phyloP scores from a whole-genome alignment of 495 filamentous ascomycete species.

The Hypoxylon fragiforme region DNA sequence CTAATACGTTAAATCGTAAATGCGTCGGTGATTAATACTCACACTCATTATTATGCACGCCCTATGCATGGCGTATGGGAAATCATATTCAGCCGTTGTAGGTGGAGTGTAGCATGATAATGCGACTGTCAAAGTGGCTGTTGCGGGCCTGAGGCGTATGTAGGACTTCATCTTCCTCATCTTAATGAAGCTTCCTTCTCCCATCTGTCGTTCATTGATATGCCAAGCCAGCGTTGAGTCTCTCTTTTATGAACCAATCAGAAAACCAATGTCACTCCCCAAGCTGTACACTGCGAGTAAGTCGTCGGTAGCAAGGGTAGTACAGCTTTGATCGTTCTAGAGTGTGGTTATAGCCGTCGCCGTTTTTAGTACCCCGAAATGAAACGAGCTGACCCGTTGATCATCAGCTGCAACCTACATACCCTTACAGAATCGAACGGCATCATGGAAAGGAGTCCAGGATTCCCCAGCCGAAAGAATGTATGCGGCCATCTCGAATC shows the following conservation, averaged over 20 bases:
- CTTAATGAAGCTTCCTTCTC: neutral
- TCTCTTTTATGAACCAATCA: slow-evolving; percentile 5
- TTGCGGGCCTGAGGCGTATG: too few relatives aligned
- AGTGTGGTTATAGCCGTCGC: neutral
- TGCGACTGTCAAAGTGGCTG: too few relatives aligned
- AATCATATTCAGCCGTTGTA: too few relatives aligned
- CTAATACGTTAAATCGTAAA: too few relatives aligned
- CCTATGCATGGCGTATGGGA: slow-evolving; percentile 12
- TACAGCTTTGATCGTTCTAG: slow-evolving; percentile 6
- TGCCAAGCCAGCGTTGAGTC: neutral
- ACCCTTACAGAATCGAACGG: too few relatives aligned
- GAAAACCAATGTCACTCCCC: neutral
- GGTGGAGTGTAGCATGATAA: too few relatives aligned
- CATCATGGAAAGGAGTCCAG: neutral
- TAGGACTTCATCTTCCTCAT: too few relatives aligned
- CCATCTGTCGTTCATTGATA: neutral
- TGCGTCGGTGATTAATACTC: slow-evolving; percentile 14
- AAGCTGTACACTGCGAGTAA: neutral
- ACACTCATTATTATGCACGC: slow-evolving; percentile 8
- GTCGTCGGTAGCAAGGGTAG: neutral
- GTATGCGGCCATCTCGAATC: slow-evolving; percentile 7
- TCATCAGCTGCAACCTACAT: too few relatives aligned
- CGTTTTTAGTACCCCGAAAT: neutral
- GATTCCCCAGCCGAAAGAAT: neutral
- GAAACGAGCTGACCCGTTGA: neutral